Base-by-base conservation (phyloP, 306 rosid genomes). In the Inga leiocalycina region DNA sequence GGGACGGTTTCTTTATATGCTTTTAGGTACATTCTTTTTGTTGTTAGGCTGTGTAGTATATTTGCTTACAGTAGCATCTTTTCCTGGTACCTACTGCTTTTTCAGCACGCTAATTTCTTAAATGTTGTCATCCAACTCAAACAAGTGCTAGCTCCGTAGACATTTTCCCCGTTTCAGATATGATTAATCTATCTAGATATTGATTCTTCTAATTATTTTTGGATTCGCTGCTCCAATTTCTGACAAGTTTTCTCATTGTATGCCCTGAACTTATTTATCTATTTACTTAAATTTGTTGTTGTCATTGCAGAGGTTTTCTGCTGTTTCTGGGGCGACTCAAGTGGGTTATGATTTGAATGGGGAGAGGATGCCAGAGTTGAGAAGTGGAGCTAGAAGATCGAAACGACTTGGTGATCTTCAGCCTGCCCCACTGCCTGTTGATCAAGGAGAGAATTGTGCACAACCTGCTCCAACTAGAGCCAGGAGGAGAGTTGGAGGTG, bases 281-380 rank as follows among this genome's bases (percentile, higher is more conserved):
- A 68, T 56, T 80, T 68, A 61, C 46, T 80, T 59, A 79, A 78
- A 5, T 43, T 71, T 75, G 51, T 34, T 71, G 19, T 77, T 74
- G 78, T 43, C 74, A n/a, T 77, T 81, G 89, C 93, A 88, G 93
- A 83, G 72, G 75, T 44, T 79, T 76, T 79, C 51, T 71, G 45
- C 70, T 43, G 37, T 57, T 71, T 52, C 59, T 34, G 88, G 87
- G 76, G 86, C 65, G 83, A 69, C 68, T 85, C 22, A 73, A 71
- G 92, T 85, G 91, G 90, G 86, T 91, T 87, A 90, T 91, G 97
- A 91, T 89, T 91, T 93, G 98, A 93, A 93, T 94, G 97, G 98
- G 93, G 88, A 93, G 98, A 94, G 92, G 91, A 94, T 94, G 98
- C 98, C 97, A 85, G 98, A 94, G 93, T 88, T 94, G 93, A 95